Conservation (phyloP, 768 basidiomycete genomes). For the Clavulina sp. region DNA sequence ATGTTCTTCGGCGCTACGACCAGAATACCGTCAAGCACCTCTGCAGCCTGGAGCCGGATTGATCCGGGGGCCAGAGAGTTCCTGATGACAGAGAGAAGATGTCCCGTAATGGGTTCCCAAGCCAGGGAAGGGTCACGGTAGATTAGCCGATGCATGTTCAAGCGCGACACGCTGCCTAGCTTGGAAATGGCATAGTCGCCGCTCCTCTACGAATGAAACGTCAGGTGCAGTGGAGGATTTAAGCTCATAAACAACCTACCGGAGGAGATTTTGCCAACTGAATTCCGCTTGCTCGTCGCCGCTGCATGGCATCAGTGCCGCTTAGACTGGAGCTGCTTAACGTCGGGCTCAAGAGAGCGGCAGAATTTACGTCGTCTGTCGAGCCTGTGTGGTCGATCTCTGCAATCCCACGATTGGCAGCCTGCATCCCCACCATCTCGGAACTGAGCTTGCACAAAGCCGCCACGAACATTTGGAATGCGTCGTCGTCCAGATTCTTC, state of each 20-base stretch:
- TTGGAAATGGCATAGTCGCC: conserved; percentile 90
- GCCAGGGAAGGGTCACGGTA: conserved; percentile 67
- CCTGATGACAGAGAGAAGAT: conserved; percentile 62
- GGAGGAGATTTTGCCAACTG: conserved; percentile 62
- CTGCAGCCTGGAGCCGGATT: conserved; percentile 79
- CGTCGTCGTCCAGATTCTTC: conserved; percentile 62
- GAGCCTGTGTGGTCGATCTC: neutral
- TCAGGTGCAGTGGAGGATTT: conserved; percentile 1
- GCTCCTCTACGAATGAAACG: conserved; percentile 29
- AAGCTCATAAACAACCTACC: conserved; percentile 21
- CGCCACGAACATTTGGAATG: conserved; percentile 61
- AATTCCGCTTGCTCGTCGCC: conserved; percentile 74
- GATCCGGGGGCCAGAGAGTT: conserved; percentile 45
- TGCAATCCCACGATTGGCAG: conserved; percentile 13
- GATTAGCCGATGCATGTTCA: conserved; percentile 79
- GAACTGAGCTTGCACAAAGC: conserved; percentile 74
- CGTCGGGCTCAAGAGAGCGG: no score
- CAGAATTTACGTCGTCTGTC: neutral
- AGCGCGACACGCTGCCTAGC: conserved; percentile 55
- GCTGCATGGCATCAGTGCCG: no score
- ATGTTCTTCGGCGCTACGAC: conserved; percentile 58
- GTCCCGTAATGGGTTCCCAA: conserved; percentile 66
- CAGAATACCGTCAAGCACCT: conserved; percentile 71
- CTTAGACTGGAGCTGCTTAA: no score
- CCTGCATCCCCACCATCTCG: conserved; percentile 86